Percentiles rank a stretch among this genome's conserved stretches.
phyloP scores from a whole-genome alignment of 305 asterid species.

The Salvia sclarea region DNA sequence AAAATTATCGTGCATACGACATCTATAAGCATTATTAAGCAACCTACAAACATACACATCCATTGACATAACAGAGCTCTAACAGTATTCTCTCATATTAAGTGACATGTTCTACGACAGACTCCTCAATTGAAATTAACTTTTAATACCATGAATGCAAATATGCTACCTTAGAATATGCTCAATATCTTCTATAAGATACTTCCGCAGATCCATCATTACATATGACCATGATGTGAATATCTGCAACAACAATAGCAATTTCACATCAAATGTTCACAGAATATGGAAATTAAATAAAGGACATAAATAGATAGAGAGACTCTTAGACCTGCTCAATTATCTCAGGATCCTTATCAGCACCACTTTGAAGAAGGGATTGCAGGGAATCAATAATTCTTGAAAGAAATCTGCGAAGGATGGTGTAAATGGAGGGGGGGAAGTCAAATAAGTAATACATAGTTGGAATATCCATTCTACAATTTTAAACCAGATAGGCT shows the following conservation, averaged over 20 bases:
- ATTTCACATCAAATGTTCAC: constrained; percentile 18
- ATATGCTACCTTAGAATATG: constrained; percentile 66
- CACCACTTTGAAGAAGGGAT: constrained; percentile 76
- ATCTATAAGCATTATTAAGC: constrained; percentile 2
- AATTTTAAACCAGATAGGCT: not conserved
- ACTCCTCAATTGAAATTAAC: constrained; percentile 11
- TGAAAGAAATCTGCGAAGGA: constrained; percentile 65
- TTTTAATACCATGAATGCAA: constrained; percentile 19
- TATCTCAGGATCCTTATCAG: constrained; percentile 88
- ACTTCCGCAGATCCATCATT: constrained; percentile 82
- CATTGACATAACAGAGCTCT: not conserved
- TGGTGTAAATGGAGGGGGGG: not conserved
- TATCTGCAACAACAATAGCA: constrained; percentile 54
- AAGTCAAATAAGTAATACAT: not conserved
- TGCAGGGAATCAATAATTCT: constrained; percentile 56
- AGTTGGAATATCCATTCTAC: not conserved
- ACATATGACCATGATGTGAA: constrained; percentile 82
- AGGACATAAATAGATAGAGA: constrained; percentile 21
- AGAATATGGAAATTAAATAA: constrained; percentile 22
- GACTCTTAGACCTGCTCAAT: constrained; percentile 70
- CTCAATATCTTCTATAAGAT: constrained; percentile 60
- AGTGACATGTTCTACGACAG: not conserved
- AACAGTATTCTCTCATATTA: not conserved
- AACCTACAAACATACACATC: constrained; percentile 19
- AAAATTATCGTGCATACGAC: constrained; percentile 11